Conservation (phyloP, 2,329 filamentous ascomycete genomes). For the Daldinia sp. region DNA sequence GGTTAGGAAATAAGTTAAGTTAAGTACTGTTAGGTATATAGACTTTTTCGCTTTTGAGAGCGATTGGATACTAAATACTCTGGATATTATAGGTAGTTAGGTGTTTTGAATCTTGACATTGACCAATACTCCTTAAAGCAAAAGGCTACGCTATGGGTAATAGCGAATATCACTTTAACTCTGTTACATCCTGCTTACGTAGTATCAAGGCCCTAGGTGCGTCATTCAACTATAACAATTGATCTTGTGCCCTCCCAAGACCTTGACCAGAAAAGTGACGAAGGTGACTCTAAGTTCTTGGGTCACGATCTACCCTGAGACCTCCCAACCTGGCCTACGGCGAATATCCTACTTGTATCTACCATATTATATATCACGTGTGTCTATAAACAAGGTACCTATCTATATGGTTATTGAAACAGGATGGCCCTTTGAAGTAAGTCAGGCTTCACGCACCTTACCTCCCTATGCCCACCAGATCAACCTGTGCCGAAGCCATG, state of each 20-base stretch:
- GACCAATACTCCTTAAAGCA: not conserved
- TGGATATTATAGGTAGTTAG: not conserved
- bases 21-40: not conserved
- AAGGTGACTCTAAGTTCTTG: not conserved
- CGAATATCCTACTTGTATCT: not conserved
- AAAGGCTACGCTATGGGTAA: no score
- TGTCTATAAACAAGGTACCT: not conserved
- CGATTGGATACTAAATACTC: not conserved
- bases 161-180: no score
- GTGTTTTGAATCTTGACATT: not conserved
- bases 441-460: not conserved
- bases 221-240: not conserved
- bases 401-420: not conserved
- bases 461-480: not conserved
- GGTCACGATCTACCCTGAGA: not conserved
- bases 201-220: not conserved
- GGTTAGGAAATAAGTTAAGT: not conserved
- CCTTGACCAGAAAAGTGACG: not conserved
- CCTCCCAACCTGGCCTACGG: not conserved
- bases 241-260: not conserved
- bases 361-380: not conserved
- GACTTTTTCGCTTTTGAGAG: no score
- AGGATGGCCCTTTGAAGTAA: not conserved
- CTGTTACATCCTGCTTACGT: not conserved
- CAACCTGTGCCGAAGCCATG: not conserved